Evolutionary conservation across 352 stramenopile genomes (phyloP).

Genomic region (Blastocystis sp.): DNA sequence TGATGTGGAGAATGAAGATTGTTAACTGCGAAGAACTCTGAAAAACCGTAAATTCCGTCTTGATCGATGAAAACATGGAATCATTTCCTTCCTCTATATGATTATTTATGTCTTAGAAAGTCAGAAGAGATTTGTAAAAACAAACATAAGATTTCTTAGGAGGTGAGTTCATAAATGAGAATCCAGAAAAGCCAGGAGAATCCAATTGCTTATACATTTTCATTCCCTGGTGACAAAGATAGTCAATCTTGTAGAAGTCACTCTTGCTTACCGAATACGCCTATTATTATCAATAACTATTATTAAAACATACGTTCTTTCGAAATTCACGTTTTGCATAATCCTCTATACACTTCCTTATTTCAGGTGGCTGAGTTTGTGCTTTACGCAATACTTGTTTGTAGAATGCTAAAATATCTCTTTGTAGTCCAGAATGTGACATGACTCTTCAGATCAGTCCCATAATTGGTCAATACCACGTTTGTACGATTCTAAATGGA

Average conservation of each 20-base stretch:
- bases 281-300: not conserved
- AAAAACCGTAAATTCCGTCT: no score
- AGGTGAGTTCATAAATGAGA: slow-evolving; percentile 52
- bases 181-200: slow-evolving; percentile 40
- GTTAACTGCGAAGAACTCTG: no score
- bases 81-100: no score
- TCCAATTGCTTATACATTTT: slow-evolving; percentile 52
- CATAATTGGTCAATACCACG: not conserved
- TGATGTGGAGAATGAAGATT: no score
- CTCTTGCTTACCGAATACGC: slow-evolving; percentile 6
- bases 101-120: no score
- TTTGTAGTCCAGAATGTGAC: slow-evolving; percentile 27
- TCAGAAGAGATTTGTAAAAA: no score
- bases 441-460: not conserved
- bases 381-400: slow-evolving; percentile 39
- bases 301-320: not conserved
- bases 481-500: not conserved
- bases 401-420: slow-evolving; percentile 46
- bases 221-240: slow-evolving; percentile 53
- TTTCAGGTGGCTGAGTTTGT: slow-evolving; percentile 43
- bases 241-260: slow-evolving; percentile 58
- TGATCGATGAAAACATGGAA: no score
- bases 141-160: not conserved
- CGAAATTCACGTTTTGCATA: slow-evolving; percentile 41
- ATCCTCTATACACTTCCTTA: slow-evolving; percentile 52